A percentile compares a stretch with the other conserved stretches of the same genome.
Evolutionary conservation across 225 moss, liverwort and hornwort genomes (phyloP).

Genomic region (Straminergon stramineum): DNA sequence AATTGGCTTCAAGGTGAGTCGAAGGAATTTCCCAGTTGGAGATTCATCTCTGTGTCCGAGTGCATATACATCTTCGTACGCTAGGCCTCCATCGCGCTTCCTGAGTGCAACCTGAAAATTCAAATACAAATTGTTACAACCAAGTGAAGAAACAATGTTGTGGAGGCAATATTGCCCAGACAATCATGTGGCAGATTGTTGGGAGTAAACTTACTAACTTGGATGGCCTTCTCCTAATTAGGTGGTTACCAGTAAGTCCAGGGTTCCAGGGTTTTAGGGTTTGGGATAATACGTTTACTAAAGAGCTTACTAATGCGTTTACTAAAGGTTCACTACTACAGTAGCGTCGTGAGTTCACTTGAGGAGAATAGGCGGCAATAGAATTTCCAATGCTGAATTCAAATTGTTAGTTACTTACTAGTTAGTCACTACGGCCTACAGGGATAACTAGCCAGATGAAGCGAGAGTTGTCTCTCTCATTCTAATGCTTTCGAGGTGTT

Average conservation of each 20-base stretch:
- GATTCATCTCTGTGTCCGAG: constrained; percentile 3
- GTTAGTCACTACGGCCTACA: not conserved
- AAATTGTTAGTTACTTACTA: not conserved
- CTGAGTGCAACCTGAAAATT: not conserved
- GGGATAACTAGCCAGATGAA: not conserved
- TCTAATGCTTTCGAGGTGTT: not conserved
- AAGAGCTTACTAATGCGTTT: not conserved
- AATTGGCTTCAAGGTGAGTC: not conserved
- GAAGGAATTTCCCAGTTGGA: not conserved
- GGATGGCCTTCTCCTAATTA: not conserved
- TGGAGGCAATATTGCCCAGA: not conserved
- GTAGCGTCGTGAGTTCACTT: not conserved
- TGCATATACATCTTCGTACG: constrained; percentile 10
- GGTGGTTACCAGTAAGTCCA: not conserved
- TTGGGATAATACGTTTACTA: not conserved
- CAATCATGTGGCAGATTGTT: not conserved
- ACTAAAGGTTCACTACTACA: not conserved
- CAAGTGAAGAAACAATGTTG: not conserved
- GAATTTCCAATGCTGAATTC: not conserved
- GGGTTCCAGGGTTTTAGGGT: too few species aligned
- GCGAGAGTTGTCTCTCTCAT: not conserved
- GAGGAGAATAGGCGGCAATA: not conserved
- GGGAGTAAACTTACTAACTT: not conserved
- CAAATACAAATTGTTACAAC: not conserved
- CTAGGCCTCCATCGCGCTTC: not conserved